phyloP scores from a whole-genome alignment of 352 stramenopile genomes.

The Phytopythium boreale region DNA sequence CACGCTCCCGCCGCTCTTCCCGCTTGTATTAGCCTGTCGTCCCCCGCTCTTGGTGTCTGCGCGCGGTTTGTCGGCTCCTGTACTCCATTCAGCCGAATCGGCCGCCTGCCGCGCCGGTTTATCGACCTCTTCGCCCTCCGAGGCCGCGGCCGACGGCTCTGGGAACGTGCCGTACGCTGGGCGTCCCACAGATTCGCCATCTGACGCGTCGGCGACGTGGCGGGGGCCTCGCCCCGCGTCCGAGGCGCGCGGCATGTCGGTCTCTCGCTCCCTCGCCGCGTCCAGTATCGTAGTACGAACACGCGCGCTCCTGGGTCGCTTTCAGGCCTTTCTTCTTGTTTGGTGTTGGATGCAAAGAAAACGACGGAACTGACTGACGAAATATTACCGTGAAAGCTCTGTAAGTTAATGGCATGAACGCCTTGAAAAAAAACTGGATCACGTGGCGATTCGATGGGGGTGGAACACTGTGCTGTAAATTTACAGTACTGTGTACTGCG shows the following conservation, averaged over 20 bases:
- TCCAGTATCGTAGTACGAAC: neutral
- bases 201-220: neutral
- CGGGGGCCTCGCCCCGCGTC: neutral
- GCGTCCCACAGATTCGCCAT: neutral
- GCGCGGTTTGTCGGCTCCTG: neutral
- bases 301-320: too few species aligned
- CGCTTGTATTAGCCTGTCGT: neutral
- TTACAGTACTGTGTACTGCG: too few species aligned
- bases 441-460: too few species aligned
- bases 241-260: slow-evolving; percentile 7
- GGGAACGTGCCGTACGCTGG: neutral
- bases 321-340: too few species aligned
- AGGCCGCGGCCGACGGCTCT: neutral
- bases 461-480: too few species aligned
- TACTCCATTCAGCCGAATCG: neutral
- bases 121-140: neutral
- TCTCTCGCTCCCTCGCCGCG: neutral
- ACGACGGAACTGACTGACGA: too few species aligned
- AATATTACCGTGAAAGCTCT: too few species aligned
- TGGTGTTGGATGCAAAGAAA: too few species aligned
- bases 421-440: too few species aligned
- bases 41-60: neutral
- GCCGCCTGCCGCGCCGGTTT: neutral
- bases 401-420: too few species aligned
- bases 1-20: neutral